phyloP scores from a whole-genome alignment of 2,329 filamentous ascomycete genomes.

The Calonectria pteridis region DNA sequence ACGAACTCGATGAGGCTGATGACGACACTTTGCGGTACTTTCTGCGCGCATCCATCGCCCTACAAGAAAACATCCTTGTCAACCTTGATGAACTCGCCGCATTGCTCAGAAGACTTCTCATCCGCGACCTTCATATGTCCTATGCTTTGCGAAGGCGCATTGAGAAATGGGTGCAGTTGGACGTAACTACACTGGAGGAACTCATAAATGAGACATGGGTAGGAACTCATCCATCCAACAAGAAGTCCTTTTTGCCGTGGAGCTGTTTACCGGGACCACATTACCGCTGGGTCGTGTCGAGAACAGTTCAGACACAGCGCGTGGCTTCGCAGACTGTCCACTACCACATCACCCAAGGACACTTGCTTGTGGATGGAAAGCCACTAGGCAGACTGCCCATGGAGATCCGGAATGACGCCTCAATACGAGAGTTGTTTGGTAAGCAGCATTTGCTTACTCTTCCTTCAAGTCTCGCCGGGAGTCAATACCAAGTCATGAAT shows the following conservation, averaged over 20 bases:
- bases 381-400: slow-evolving; percentile 41
- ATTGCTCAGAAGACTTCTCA: slow-evolving; percentile 34
- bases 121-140: slow-evolving; percentile 41
- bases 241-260: slow-evolving; percentile 34
- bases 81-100: slow-evolving; percentile 33
- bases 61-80: slow-evolving; percentile 42
- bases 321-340: slow-evolving; percentile 36
- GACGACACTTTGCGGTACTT: slow-evolving; percentile 28
- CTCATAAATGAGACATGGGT: slow-evolving; percentile 29
- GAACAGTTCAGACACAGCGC: slow-evolving; percentile 7
- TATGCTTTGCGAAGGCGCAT: neutral
- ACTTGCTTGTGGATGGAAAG: slow-evolving; percentile 50
- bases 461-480: slow-evolving; percentile 63
- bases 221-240: slow-evolving; percentile 25
- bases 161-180: neutral
- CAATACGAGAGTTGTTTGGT: neutral
- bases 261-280: slow-evolving; percentile 37
- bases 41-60: slow-evolving; percentile 40
- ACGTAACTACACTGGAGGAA: neutral
- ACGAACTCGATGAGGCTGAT: slow-evolving; percentile 16
- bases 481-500: slow-evolving; percentile 54
- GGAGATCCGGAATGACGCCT: neutral
- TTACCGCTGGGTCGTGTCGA: slow-evolving; percentile 23
- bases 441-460: slow-evolving; percentile 12
- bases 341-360: slow-evolving; percentile 48